Evolutionary conservation across 495 filamentous ascomycete species (phyloP).

Genomic region (Aspergillus hancockii): DNA sequence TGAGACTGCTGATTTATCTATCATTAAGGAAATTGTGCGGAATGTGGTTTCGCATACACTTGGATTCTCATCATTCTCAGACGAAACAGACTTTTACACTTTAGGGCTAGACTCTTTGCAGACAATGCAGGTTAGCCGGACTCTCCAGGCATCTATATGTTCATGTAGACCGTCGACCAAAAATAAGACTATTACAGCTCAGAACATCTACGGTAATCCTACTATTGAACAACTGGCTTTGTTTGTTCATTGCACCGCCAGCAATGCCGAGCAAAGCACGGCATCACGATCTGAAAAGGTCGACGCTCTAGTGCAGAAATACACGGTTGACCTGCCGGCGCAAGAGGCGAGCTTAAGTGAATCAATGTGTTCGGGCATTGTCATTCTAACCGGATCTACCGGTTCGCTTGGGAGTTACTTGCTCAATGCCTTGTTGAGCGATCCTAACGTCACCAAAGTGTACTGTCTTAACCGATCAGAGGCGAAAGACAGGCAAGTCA

Average conservation of each 20-base stretch:
- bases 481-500: constrained; percentile 17
- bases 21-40: neutral
- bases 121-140: constrained; percentile 29
- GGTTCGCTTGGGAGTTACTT: constrained; percentile 60
- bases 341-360: neutral
- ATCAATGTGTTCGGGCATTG: constrained; percentile 11
- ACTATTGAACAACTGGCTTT: constrained; percentile 26
- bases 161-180: constrained; percentile 4
- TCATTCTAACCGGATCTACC: constrained; percentile 59
- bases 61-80: neutral
- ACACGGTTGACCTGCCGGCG: constrained; percentile 8
- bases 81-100: constrained; percentile 25
- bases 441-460: constrained; percentile 43
- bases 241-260: constrained; percentile 17
- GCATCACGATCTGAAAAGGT: constrained; percentile 26
- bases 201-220: constrained; percentile 34
- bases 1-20: neutral
- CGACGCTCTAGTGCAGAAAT: constrained; percentile 20
- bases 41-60: neutral
- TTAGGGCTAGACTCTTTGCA: constrained; percentile 37
- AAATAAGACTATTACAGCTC: constrained; percentile 17
- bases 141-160: constrained; percentile 22
- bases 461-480: constrained; percentile 57
- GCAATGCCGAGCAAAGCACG: constrained; percentile 14
- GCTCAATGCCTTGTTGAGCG: constrained; percentile 43